Evolutionary conservation across 345 rosid species (phyloP).

Genomic region (Eucalyptus urophylla): DNA sequence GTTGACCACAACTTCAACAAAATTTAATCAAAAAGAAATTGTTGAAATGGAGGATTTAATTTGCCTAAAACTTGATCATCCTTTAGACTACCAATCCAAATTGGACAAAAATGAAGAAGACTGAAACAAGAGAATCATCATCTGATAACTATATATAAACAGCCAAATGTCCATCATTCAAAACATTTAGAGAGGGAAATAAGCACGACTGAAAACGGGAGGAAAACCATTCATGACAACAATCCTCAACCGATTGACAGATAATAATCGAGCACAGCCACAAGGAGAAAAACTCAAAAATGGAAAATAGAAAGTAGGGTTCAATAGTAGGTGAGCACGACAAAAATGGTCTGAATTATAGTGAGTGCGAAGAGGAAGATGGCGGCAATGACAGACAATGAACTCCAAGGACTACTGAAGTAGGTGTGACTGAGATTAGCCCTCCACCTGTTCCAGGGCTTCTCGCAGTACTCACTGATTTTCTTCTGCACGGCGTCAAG

Average conservation of each 20-base stretch:
- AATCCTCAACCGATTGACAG: not conserved
- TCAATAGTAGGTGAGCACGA: not conserved
- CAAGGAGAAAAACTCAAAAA: not conserved
- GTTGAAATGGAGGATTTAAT: not conserved
- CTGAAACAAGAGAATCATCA: not conserved
- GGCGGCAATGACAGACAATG: constrained; percentile 20
- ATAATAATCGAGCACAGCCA: not conserved
- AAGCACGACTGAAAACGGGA: not conserved
- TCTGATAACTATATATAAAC: not conserved
- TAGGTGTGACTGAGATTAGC: constrained; percentile 33
- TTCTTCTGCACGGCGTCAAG: constrained; percentile 6
- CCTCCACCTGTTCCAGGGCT: constrained; percentile 28
- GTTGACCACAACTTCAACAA: not conserved
- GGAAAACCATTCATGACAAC: not conserved
- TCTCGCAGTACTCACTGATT: constrained; percentile 14
- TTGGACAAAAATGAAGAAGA: not conserved
- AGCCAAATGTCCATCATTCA: not conserved
- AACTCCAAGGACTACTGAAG: constrained; percentile 39
- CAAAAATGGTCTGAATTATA: constrained; percentile 2
- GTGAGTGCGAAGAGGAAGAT: constrained; percentile 33
- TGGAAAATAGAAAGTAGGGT: not conserved
- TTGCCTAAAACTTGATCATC: not conserved
- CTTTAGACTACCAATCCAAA: not conserved
- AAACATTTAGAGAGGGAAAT: not conserved
- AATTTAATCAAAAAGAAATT: no score